Conservation (phyloP, 2,329 filamentous ascomycete species). For the Conoideocrella luteorostrata region DNA sequence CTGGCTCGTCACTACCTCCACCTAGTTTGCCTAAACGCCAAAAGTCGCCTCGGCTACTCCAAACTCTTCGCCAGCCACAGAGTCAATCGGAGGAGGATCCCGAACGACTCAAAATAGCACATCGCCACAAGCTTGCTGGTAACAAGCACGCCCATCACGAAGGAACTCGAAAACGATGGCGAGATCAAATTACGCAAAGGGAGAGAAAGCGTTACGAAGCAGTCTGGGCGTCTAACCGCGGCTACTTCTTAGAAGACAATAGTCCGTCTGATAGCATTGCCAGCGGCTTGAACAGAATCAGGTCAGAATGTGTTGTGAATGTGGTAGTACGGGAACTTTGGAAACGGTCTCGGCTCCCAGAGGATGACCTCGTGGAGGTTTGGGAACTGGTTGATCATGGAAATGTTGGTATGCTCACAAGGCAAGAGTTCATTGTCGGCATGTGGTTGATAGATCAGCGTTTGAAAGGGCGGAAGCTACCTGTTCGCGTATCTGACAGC, state of each 20-base stretch:
- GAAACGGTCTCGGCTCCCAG: slow-evolving; percentile 60
- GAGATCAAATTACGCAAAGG: slow-evolving; percentile 63
- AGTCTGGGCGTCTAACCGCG: slow-evolving; percentile 77
- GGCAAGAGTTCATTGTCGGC: slow-evolving; percentile 74
- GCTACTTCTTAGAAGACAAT: slow-evolving; percentile 37
- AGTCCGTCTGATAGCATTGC: slow-evolving; percentile 12
- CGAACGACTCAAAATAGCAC: slow-evolving; percentile 37
- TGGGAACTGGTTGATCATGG: slow-evolving; percentile 67
- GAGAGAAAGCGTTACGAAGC: slow-evolving; percentile 79
- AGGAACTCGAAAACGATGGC: slow-evolving; percentile 68
- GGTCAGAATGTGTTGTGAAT: slow-evolving; percentile 53
- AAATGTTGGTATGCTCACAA: slow-evolving; percentile 48
- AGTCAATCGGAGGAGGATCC: slow-evolving; percentile 47
- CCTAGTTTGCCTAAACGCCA: slow-evolving; percentile 35
- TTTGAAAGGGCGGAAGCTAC: slow-evolving; percentile 72
- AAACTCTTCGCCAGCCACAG: slow-evolving; percentile 57
- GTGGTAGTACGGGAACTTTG: slow-evolving; percentile 71
- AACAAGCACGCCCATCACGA: slow-evolving; percentile 69
- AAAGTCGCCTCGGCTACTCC: slow-evolving; percentile 50
- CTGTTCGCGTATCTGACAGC: slow-evolving; percentile 61
- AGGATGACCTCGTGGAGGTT: slow-evolving; percentile 64
- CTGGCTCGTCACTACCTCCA: slow-evolving; percentile 27
- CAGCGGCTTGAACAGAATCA: slow-evolving; percentile 17
- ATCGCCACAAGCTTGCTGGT: slow-evolving; percentile 46
- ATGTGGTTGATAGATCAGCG: slow-evolving; percentile 79